These are phyloP conservation scores for Nemania sp. DNA, from an alignment of 2,329 filamentous ascomycete species.

Conservation along the genomic window DNA sequence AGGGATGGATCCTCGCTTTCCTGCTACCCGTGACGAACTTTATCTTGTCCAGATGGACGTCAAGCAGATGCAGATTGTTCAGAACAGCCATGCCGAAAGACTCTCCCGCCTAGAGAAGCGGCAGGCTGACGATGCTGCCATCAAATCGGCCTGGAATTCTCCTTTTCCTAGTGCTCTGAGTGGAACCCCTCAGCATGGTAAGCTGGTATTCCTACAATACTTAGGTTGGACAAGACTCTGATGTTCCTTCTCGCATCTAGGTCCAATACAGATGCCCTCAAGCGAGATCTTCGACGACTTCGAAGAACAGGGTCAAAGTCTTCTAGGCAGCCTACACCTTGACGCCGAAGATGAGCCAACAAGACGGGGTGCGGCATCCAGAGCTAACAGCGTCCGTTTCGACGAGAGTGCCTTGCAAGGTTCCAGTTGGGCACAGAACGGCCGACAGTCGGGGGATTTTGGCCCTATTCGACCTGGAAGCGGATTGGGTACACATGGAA, in stretches of 20 bases:
- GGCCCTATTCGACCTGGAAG: constrained; percentile 81
- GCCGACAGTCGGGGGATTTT: constrained; percentile 86
- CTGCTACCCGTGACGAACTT: constrained; percentile 71
- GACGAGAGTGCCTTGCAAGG: constrained; percentile 95
- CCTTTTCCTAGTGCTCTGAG: constrained; percentile 89
- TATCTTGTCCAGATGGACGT: constrained; percentile 78
- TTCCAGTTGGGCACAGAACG: constrained; percentile 84
- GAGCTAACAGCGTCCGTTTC: constrained; percentile 97
- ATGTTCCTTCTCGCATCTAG: constrained; percentile 57
- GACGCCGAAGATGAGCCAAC: constrained; percentile 89
- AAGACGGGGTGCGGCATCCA: constrained; percentile 85
- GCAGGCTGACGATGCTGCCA: constrained; percentile 73
- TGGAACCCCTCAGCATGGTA: constrained; percentile 89
- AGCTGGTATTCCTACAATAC: constrained; percentile 47
- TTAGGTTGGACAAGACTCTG: constrained; percentile 6
- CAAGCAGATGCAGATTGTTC: constrained; percentile 73
- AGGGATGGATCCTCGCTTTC: constrained; percentile 74
- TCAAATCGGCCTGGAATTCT: constrained; percentile 93
- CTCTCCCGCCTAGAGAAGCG: constrained; percentile 73
- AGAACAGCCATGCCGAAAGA: constrained; percentile 72
- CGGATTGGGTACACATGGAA: constrained; percentile 79
- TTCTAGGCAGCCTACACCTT: constrained; percentile 84
- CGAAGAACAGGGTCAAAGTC: constrained; percentile 84
- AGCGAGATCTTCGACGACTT: constrained; percentile 90
- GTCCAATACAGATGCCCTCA: constrained; percentile 81